These are phyloP conservation scores for Kuraishia floccosa DNA, from an alignment of 805 yeast species.

Conservation along the genomic window DNA sequence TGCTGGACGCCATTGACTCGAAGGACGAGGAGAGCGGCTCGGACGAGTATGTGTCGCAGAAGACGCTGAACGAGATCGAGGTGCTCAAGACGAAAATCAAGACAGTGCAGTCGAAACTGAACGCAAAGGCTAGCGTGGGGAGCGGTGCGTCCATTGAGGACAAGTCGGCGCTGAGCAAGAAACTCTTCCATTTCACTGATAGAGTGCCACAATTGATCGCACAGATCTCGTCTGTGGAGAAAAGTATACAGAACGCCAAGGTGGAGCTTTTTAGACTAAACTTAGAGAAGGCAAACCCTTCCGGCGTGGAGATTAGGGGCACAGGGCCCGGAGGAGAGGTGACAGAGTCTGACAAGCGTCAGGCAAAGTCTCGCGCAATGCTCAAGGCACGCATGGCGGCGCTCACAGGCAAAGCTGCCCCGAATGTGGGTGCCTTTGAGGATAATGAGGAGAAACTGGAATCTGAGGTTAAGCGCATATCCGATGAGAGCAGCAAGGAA, in stretches of 20 bases:
- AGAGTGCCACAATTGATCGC: constrained; percentile 62
- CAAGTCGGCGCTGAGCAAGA: constrained; percentile 38
- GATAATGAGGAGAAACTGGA: constrained; percentile 43
- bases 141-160: constrained; percentile 27
- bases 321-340: constrained; percentile 82
- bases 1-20: constrained; percentile 62
- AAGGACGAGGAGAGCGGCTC: constrained; percentile 36
- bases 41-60: constrained; percentile 16
- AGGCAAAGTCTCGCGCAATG: constrained; percentile 69
- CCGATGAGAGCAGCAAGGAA: constrained; percentile 41
- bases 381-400: constrained; percentile 87
- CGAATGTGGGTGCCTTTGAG: constrained; percentile 33
- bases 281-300: constrained; percentile 54
- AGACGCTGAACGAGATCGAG: constrained; percentile 47
- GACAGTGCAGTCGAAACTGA: constrained; percentile 27
- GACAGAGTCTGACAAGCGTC: constrained; percentile 73
- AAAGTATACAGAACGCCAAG: constrained; percentile 55
- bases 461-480: constrained; percentile 38
- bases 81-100: constrained; percentile 50
- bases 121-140: constrained; percentile 11
- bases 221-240: constrained; percentile 52
- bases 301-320: constrained; percentile 54
- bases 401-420: constrained; percentile 64
- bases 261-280: constrained; percentile 49
- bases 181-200: constrained; percentile 54